Evolutionary conservation across 139 green algal species (phyloP).

Genomic region (Chlamydomonas sp.): DNA sequence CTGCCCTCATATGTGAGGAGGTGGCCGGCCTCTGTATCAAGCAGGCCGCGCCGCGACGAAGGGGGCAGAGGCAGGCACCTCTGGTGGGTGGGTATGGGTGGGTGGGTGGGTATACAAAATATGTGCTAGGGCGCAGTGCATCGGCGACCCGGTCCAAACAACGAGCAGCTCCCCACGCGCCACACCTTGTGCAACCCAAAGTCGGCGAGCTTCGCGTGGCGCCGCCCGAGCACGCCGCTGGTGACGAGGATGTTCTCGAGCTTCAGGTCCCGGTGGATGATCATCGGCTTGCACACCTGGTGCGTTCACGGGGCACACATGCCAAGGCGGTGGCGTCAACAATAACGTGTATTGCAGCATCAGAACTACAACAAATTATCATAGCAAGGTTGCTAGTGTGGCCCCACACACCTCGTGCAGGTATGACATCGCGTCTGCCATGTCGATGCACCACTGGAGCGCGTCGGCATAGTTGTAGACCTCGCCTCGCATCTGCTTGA

Average conservation of each 20-base stretch:
- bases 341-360: no score
- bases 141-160: no score
- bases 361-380: neutral
- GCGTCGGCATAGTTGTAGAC: slow-evolving; percentile 49
- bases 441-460: slow-evolving; percentile 51
- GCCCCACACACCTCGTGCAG: slow-evolving; percentile 45
- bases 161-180: no score
- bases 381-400: neutral
- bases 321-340: neutral
- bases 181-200: slow-evolving; percentile 65
- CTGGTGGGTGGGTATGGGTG: no score
- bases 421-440: slow-evolving; percentile 61
- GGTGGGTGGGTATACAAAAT: no score
- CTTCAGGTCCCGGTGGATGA: slow-evolving; percentile 73
- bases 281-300: slow-evolving; percentile 52
- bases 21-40: no score
- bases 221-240: neutral
- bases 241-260: slow-evolving; percentile 22
- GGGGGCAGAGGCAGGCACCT: no score
- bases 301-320: no score
- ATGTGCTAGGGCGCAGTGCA: no score
- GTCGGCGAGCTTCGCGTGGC: slow-evolving; percentile 51
- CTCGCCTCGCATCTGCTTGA: no score
- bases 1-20: no score
- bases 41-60: no score